Evolutionary conservation across 345 rosid species (phyloP).

Genomic region (Sonneratia caseolaris): DNA sequence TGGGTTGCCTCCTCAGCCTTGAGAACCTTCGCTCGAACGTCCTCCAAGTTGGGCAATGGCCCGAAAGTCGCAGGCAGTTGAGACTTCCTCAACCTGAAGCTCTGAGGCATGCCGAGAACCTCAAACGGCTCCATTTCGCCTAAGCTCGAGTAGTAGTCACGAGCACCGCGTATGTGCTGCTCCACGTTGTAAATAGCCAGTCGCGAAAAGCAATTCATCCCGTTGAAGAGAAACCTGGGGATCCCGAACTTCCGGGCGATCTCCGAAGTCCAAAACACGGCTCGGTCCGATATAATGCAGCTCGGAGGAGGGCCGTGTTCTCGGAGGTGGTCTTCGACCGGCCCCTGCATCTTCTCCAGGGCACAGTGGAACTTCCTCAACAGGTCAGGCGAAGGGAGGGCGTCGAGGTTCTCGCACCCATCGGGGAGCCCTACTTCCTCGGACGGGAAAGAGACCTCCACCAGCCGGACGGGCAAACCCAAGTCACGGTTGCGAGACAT

Average conservation of each 20-base stretch:
- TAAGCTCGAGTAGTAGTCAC: neutral
- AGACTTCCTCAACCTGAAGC: conserved; percentile 31
- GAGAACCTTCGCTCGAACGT: conserved; percentile 49
- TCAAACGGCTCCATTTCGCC: conserved; percentile 44
- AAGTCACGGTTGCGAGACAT: conserved; percentile 26
- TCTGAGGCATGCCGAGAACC: conserved; percentile 45
- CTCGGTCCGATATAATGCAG: conserved; percentile 71
- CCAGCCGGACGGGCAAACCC: conserved; percentile 26
- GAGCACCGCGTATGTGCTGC: conserved; percentile 26
- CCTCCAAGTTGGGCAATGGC: conserved; percentile 38
- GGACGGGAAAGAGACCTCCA: conserved; percentile 41
- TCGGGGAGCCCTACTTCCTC: conserved; percentile 56
- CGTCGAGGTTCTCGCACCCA: conserved; percentile 72
- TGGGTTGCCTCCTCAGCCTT: conserved; percentile 48
- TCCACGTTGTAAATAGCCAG: conserved; percentile 43
- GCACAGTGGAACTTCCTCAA: conserved; percentile 45
- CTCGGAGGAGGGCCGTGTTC: conserved; percentile 34
- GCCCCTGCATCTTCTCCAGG: conserved; percentile 38
- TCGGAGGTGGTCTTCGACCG: conserved; percentile 39
- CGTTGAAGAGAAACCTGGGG: conserved; percentile 71
- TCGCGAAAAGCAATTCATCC: conserved; percentile 62
- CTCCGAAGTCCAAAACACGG: conserved; percentile 51
- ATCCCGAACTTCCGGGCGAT: conserved; percentile 41
- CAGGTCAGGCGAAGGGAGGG: conserved; percentile 40
- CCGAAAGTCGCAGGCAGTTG: conserved; percentile 55